Conservation (phyloP, 495 filamentous ascomycete genomes). For the Tricharina praecox region DNA sequence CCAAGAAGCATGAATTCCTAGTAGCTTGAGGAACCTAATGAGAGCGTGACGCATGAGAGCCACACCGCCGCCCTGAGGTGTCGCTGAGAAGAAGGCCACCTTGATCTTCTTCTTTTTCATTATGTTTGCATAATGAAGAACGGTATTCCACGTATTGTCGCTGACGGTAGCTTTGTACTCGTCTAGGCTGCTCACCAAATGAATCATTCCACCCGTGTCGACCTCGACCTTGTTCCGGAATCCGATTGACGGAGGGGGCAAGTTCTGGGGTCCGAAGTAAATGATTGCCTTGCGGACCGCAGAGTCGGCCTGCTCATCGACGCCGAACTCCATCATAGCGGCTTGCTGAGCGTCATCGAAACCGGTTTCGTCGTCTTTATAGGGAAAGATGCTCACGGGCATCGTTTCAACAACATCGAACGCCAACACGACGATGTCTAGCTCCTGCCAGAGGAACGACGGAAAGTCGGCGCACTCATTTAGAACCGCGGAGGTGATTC, state of each 20-base stretch:
- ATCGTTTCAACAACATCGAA: slow-evolving; percentile 26
- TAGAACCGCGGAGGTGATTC: slow-evolving; percentile 37
- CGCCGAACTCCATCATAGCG: slow-evolving; percentile 29
- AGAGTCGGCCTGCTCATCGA: slow-evolving; percentile 75
- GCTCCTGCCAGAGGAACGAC: slow-evolving; percentile 60
- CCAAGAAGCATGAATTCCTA: slow-evolving; percentile 61
- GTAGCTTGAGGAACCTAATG: slow-evolving; percentile 48
- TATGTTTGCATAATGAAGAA: slow-evolving; percentile 47
- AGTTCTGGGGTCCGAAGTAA: slow-evolving; percentile 60
- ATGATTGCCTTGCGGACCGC: slow-evolving; percentile 68
- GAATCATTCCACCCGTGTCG: slow-evolving; percentile 36
- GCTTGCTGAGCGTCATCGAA: slow-evolving; percentile 24
- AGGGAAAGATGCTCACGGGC: slow-evolving; percentile 3
- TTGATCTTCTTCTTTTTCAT: slow-evolving; percentile 50
- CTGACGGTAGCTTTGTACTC: slow-evolving; percentile 50
- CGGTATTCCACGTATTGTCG: slow-evolving; percentile 47
- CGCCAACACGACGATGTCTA: slow-evolving; percentile 60
- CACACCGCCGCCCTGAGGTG: slow-evolving; percentile 76
- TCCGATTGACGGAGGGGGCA: slow-evolving; percentile 58
- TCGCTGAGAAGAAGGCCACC: slow-evolving; percentile 73
- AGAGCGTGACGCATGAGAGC: slow-evolving; percentile 79
- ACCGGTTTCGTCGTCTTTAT: too few species aligned
- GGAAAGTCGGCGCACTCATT: slow-evolving; percentile 42
- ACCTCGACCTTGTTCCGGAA: slow-evolving; percentile 59
- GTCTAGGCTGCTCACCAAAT: slow-evolving; percentile 39